Base-by-base conservation (phyloP, 2,329 filamentous ascomycete species). In the Aureobasidium sp. region DNA sequence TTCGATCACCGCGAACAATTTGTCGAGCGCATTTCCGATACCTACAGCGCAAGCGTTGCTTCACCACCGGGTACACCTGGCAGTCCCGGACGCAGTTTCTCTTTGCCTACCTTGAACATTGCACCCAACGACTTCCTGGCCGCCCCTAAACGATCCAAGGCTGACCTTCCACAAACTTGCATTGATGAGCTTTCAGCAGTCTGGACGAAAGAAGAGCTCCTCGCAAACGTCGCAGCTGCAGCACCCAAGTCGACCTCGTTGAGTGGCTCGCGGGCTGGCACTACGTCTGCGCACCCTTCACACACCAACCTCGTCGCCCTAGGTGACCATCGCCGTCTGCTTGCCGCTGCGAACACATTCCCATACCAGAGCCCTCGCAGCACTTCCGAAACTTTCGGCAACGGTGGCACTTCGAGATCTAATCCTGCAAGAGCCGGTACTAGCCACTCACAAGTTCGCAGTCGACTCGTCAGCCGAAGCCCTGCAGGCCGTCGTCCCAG, bases 151-250 rank as follows among this genome's bases (percentile, higher is more conserved):
- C 9, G 17, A 34, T 20, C 72, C 78, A 81, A 39, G 74, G n/a
- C 76, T n/a, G 81, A 87, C 63, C 77, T 96, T 2, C 88, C 91
- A 0, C 73, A 78, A 17, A 80, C 79, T 32, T 84, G 91, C 67
- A 85, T 82, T 66, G 89, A 94, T 65, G 83, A 90, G 67, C 89
- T 97, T 83, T 77, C 91, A 63, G 79, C 83, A 24, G 84, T 89
- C 52, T 97, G 93, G 93, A 88, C 85, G 43, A 86, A 87, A 70
- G 92, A 96, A 26, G 76, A 79, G 15, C 89, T 88, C 36, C 77
- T 94, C 59, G 83, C 86, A 12, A 80, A 84, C 41, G 81, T 90
- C 53, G 85, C 88, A 63, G 84, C 79, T 63, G 79, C 89, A 61
- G 83, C 81, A 55, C 86, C 86, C 68, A 89, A 87, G 68, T 84